Base-by-base conservation (phyloP, 2,329 filamentous ascomycete genomes). In the Trichophaea hybrida region DNA sequence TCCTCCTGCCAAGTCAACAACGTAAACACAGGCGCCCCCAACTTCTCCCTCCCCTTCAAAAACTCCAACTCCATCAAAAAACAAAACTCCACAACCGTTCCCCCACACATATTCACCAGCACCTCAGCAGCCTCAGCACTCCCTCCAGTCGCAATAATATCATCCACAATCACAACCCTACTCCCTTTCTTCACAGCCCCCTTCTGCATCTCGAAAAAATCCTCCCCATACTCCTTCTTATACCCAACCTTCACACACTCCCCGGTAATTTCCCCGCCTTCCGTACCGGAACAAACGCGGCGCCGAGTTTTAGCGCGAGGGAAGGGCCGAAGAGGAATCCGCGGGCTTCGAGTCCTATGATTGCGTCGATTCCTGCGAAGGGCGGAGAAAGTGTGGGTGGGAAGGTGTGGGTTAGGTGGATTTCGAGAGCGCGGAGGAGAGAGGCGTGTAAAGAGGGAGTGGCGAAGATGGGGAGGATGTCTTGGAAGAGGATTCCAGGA, bases 91-190 rank as follows among this genome's bases (percentile, higher is more conserved):
- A 95, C 74, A 51, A 97, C 55, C n/a, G 81, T 78, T 66, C 90
- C 93, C 67, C 89, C 88, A 66, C 94, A 81, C 74, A 94, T 83
- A 72, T 83, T 79, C 68, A 97, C 87, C 61, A 98, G 84, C 64
- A 87, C 80, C 65, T 87, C 89, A 17, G 89, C 91, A 71, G 91
- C 93, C 65, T 82, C 81, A 59, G 93, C 93, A 66, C 89, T 95
- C 68, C 93, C 93, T 95, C 91, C 91, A 66, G 93, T 98, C 59
- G 93, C 93, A 75, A 98, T 97, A 71, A 98, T 94, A 73, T 98
- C 93, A 73, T 98, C 93, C 35, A 98, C 89, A 66, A 98, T 80
- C 64, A 98, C 76, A 60, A 95, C 91, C 73, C 85, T 90, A 76
- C 95, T 88, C 38, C 90, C 90, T 55, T 81, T 78, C 75, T 86